Percentiles rank a stretch among this genome's conserved stretches.
phyloP scores from a whole-genome alignment of 2,329 filamentous ascomycete genomes.

The Fusarium drepaniforme region DNA sequence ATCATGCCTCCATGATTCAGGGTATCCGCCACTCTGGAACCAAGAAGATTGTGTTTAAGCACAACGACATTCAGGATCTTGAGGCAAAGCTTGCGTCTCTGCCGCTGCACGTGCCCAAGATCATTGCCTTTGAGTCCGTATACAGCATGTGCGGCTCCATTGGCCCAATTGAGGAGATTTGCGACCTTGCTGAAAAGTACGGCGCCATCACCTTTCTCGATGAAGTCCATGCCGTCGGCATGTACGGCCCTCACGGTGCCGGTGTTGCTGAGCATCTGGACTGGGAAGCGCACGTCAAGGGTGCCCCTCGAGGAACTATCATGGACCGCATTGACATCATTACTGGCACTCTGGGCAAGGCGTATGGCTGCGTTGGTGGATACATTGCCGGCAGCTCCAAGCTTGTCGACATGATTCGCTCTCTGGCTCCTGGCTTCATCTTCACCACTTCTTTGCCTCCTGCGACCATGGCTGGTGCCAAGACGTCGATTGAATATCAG shows the following conservation, averaged over 20 bases:
- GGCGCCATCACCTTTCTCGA: constrained; percentile 97
- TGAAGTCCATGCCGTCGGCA: constrained; percentile 98
- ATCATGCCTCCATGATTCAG: constrained; percentile 99
- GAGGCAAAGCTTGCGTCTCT: constrained; percentile 93
- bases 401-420: constrained; percentile 93
- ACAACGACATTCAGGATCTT: constrained; percentile 94
- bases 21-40: constrained; percentile 97
- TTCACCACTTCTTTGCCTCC: constrained; percentile 98
- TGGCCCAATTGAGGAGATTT: constrained; percentile 95
- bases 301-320: constrained; percentile 82
- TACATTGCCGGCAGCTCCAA: constrained; percentile 93
- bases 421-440: constrained; percentile 96
- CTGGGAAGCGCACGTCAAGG: constrained; percentile 85
- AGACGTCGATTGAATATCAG: constrained; percentile 94
- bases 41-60: constrained; percentile 98
- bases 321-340: constrained; percentile 99
- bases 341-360: constrained; percentile 96
- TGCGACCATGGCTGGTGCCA: constrained; percentile 95
- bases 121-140: constrained; percentile 98
- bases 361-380: constrained; percentile 96
- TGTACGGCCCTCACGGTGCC: constrained; percentile 97
- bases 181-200: constrained; percentile 96
- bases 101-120: constrained; percentile 88
- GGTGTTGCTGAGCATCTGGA: constrained; percentile 98
- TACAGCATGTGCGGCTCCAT: constrained; percentile 99